Evolutionary conservation across 2,329 filamentous ascomycete genomes (phyloP).

Genomic region (Alternaria angustiovoidea): DNA sequence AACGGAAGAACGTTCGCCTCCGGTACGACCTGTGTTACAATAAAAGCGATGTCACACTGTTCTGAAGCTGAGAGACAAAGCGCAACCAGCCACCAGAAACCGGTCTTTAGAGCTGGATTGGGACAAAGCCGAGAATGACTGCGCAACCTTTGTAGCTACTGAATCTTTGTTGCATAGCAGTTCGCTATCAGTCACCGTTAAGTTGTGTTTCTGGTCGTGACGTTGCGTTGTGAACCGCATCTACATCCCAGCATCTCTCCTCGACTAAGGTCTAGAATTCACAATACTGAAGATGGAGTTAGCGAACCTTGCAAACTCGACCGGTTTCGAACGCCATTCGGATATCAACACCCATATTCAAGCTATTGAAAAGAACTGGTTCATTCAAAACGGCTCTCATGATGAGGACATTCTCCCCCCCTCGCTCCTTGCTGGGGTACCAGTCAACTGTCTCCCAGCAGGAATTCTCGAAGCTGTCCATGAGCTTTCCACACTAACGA

Average conservation of each 20-base stretch:
- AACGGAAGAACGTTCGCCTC: neutral
- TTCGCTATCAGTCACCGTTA: neutral
- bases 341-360: neutral
- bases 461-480: constrained; percentile 9
- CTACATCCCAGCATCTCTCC: neutral
- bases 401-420: neutral
- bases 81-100: neutral
- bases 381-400: neutral
- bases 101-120: neutral
- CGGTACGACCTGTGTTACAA: constrained; percentile 26
- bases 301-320: neutral
- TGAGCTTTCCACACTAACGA: constrained; percentile 15
- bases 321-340: neutral
- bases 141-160: neutral
- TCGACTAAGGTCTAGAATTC: neutral
- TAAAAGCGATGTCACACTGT: neutral
- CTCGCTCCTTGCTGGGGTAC: neutral
- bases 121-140: neutral
- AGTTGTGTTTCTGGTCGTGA: neutral
- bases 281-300: neutral
- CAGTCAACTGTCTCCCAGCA: neutral
- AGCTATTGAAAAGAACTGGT: constrained; percentile 14
- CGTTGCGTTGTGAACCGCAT: neutral
- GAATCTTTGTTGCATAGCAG: neutral
- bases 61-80: neutral